phyloP scores from a whole-genome alignment of 164 flowering plant genomes.

The Magnolia kwangsiensis region DNA sequence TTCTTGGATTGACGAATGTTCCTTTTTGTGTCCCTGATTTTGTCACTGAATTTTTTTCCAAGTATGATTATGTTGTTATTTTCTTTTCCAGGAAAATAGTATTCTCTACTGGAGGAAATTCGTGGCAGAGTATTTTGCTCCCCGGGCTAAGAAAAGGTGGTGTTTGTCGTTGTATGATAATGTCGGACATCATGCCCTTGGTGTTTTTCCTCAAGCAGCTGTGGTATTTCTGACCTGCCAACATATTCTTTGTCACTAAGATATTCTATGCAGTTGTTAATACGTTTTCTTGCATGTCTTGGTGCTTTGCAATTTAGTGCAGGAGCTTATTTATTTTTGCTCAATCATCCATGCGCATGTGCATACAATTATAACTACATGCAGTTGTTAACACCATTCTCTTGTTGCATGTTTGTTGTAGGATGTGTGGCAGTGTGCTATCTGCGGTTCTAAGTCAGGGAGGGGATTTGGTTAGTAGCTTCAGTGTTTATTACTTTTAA shows the following conservation, averaged over 20 bases:
- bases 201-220: constrained; percentile 92
- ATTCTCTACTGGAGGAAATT: constrained; percentile 95
- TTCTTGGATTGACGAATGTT: not conserved
- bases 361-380: not conserved
- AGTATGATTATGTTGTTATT: not conserved
- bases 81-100: constrained; percentile 54
- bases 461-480: constrained; percentile 61
- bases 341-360: not conserved
- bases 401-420: constrained; percentile 19
- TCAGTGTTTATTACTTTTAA: not conserved
- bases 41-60: not conserved
- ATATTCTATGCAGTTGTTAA: not conserved
- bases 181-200: constrained; percentile 89
- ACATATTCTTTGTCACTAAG: not conserved
- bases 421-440: constrained; percentile 79
- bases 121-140: constrained; percentile 86
- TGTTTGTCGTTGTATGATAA: constrained; percentile 87
- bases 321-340: not conserved
- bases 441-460: constrained; percentile 49
- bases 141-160: constrained; percentile 97
- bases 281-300: not conserved
- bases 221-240: constrained; percentile 41
- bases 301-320: not conserved
- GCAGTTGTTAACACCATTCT: not conserved
- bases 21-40: not conserved